phyloP scores from a whole-genome alignment of 768 basidiomycete genomes.

The Boletus subcaerulescens region DNA sequence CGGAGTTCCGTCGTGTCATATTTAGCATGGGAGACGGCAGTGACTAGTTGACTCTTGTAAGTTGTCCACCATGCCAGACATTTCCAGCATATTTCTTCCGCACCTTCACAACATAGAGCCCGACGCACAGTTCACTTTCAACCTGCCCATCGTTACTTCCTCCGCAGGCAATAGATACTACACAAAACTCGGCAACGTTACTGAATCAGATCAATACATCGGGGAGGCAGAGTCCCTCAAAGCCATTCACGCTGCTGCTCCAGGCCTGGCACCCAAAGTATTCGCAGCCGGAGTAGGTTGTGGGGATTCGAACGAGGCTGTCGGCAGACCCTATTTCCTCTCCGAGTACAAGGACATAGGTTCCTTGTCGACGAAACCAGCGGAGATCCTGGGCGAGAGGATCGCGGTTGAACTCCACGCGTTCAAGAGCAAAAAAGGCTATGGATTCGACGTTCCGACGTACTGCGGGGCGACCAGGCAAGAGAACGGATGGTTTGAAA shows the following conservation, averaged over 20 bases:
- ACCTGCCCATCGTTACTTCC: conserved; percentile 48
- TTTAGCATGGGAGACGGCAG: neutral
- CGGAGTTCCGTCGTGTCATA: neutral
- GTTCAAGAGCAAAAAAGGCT: conserved; percentile 51
- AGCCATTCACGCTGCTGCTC: conserved; percentile 61
- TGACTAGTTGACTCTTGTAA: no score
- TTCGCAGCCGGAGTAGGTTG: conserved; percentile 44
- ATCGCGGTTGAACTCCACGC: conserved; percentile 66
- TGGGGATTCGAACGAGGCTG: conserved; percentile 25
- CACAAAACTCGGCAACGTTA: conserved; percentile 52
- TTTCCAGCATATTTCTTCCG: conserved; percentile 35
- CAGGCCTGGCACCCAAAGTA: conserved; percentile 60
- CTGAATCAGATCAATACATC: conserved; percentile 59
- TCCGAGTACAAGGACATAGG: conserved; percentile 69
- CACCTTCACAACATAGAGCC: conserved; percentile 51
- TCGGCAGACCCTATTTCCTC: conserved; percentile 60
- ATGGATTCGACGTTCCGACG: conserved; percentile 72
- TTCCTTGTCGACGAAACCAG: conserved; percentile 44
- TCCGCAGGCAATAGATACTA: conserved; percentile 60
- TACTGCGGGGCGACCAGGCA: conserved; percentile 73
- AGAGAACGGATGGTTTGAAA: conserved; percentile 68
- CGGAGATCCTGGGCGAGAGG: conserved; percentile 51
- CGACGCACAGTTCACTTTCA: conserved; percentile 43
- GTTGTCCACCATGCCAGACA: conserved; percentile 15
- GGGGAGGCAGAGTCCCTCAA: conserved; percentile 71